Evolutionary conservation across 768 basidiomycete species (phyloP).

Genomic region (Rhodotorula diobovata): DNA sequence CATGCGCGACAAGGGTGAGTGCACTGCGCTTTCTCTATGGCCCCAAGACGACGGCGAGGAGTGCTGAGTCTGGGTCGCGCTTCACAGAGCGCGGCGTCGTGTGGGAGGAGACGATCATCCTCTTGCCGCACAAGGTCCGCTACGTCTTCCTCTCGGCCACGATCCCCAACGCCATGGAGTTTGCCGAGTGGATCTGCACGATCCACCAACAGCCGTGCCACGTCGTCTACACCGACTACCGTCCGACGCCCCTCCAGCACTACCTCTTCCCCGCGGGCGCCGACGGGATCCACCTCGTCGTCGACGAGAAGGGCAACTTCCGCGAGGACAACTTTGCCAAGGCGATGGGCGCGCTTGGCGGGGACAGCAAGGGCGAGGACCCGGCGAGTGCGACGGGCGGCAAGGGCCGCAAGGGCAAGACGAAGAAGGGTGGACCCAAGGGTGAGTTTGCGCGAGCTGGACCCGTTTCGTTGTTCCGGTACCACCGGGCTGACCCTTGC

Average conservation of each 20-base stretch:
- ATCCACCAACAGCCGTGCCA: constrained; percentile 97
- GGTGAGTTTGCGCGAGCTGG: constrained; percentile 54
- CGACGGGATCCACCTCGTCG: constrained; percentile 93
- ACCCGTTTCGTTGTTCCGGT: too few species aligned
- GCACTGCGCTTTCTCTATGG: not conserved
- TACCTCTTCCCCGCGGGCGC: constrained; percentile 96
- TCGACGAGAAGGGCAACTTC: constrained; percentile 98
- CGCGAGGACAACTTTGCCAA: constrained; percentile 95
- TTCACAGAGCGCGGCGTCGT: constrained; percentile 85
- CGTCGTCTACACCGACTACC: constrained; percentile 98
- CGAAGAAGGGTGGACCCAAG: constrained; percentile 85
- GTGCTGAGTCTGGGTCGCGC: not conserved
- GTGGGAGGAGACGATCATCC: constrained; percentile 98
- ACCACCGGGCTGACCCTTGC: too few species aligned
- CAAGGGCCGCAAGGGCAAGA: constrained; percentile 84
- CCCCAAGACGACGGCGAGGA: too few species aligned
- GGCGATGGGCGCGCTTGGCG: constrained; percentile 83
- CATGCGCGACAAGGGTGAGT: constrained; percentile 82
- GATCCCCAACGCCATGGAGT: constrained; percentile 99
- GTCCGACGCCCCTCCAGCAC: constrained; percentile 94
- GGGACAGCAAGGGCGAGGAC: constrained; percentile 43
- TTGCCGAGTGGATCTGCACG: constrained; percentile 97
- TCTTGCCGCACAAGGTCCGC: constrained; percentile 90
- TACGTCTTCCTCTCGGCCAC: constrained; percentile 99
- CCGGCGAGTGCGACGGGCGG: constrained; percentile 80